These are phyloP conservation scores for Neurospora sp. DNA, from an alignment of 495 filamentous ascomycete genomes.

Conservation along the genomic window DNA sequence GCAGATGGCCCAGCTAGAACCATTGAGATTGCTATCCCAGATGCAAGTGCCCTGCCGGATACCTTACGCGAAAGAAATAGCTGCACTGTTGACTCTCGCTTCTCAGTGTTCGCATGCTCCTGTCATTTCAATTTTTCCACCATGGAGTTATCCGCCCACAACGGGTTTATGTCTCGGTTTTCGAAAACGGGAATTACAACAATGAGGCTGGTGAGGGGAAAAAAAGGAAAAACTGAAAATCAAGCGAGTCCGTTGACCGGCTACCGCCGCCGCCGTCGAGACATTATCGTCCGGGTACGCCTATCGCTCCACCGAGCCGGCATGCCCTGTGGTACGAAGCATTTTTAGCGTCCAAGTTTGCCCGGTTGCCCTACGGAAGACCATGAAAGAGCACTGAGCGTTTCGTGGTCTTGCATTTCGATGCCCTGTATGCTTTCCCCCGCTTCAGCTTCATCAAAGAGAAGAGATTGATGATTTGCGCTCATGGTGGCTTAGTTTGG, in stretches of 20 bases:
- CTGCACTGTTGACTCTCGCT: slow-evolving; percentile 5
- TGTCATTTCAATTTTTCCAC: not conserved
- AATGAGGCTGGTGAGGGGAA: not conserved
- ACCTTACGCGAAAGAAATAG: slow-evolving; percentile 23
- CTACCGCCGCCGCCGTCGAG: not conserved
- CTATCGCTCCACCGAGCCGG: not conserved
- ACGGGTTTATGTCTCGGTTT: not conserved
- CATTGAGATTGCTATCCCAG: slow-evolving; percentile 12
- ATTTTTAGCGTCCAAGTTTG: not conserved
- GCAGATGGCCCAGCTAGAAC: slow-evolving; percentile 4
- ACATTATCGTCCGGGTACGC: not conserved
- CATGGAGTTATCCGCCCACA: not conserved
- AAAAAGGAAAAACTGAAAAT: not conserved
- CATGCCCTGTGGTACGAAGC: not conserved
- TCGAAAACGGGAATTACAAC: not conserved
- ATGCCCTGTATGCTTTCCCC: not conserved
- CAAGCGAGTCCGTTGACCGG: not conserved
- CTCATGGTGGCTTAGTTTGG: not conserved
- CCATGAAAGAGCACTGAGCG: not conserved
- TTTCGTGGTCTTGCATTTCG: not conserved
- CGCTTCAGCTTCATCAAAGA: not conserved
- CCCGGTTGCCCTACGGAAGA: not conserved
- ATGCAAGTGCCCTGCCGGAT: slow-evolving; percentile 26
- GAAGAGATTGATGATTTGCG: not conserved
- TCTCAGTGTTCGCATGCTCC: slow-evolving; percentile 1